phyloP scores from a whole-genome alignment of 768 basidiomycete species.

The Xerocomellus chrysenteron region DNA sequence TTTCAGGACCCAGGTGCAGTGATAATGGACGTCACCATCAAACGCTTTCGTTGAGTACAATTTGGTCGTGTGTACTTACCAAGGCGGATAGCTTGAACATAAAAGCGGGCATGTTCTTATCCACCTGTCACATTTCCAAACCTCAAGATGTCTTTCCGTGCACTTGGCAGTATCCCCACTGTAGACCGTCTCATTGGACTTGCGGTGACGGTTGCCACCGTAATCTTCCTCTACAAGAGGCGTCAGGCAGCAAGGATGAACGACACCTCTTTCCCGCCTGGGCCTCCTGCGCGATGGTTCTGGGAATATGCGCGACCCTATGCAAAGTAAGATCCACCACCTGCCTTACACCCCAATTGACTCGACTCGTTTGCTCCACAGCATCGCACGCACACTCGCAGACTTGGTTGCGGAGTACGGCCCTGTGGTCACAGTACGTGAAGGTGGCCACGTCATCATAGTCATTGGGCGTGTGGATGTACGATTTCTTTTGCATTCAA shows the following conservation, averaged over 20 bases:
- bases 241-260: conserved; percentile 2
- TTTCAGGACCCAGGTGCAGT: too few relatives aligned
- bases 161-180: neutral
- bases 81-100: too few relatives aligned
- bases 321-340: conserved; percentile 14
- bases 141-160: neutral
- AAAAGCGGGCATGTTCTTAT: too few relatives aligned
- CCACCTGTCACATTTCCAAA: too few relatives aligned
- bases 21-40: too few relatives aligned
- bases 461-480: conserved; percentile 25
- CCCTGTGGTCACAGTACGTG: conserved; percentile 52
- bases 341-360: neutral
- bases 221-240: conserved; percentile 3
- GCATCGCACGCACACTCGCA: conserved; percentile 36
- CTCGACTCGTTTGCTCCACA: neutral
- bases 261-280: conserved; percentile 24
- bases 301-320: conserved; percentile 20
- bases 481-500: neutral
- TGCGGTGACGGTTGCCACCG: neutral
- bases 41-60: too few relatives aligned
- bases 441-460: conserved; percentile 35
- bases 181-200: conserved; percentile 2
- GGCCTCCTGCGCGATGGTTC: conserved; percentile 26
- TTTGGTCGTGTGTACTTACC: too few relatives aligned
- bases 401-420: conserved; percentile 58